Percentiles rank a stretch among this genome's conserved stretches.
phyloP scores from a whole-genome alignment of 2,329 filamentous ascomycete species.

The Colletotrichum sidae region DNA sequence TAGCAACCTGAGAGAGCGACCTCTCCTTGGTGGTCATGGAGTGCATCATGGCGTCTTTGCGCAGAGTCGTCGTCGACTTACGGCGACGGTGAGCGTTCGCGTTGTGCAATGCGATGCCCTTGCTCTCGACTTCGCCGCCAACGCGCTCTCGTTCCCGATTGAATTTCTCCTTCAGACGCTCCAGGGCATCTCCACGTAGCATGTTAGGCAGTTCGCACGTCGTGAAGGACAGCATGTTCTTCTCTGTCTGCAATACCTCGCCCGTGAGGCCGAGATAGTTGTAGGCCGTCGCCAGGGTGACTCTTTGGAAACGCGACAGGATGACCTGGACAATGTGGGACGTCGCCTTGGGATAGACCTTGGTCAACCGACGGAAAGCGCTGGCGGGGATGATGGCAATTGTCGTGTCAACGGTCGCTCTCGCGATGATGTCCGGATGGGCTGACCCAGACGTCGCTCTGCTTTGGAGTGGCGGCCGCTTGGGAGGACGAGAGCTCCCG shows the following conservation, averaged over 20 bases:
- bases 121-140: constrained; percentile 82
- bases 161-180: constrained; percentile 93
- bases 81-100: constrained; percentile 72
- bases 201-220: constrained; percentile 92
- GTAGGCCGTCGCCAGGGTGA: constrained; percentile 94
- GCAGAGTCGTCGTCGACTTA: constrained; percentile 78
- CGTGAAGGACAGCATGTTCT: constrained; percentile 93
- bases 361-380: constrained; percentile 91
- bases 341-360: constrained; percentile 95
- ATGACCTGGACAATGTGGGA: constrained; percentile 99
- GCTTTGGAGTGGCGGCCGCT: constrained; percentile 55
- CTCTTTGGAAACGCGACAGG: constrained; percentile 90
- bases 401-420: constrained; percentile 94
- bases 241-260: constrained; percentile 92
- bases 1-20: constrained; percentile 55
- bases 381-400: constrained; percentile 98
- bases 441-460: constrained; percentile 76
- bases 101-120: constrained; percentile 96
- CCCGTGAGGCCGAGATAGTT: constrained; percentile 92
- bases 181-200: constrained; percentile 83
- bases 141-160: constrained; percentile 84
- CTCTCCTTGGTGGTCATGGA: constrained; percentile 64
- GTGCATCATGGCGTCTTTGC: constrained; percentile 83
- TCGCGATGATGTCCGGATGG: constrained; percentile 96
- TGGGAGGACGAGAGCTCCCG: constrained; percentile 32